Evolutionary conservation across 2,329 filamentous ascomycete genomes (phyloP), one percentile per base, ranked within the genome.

Genomic region (Zarea fungicola): DNA sequence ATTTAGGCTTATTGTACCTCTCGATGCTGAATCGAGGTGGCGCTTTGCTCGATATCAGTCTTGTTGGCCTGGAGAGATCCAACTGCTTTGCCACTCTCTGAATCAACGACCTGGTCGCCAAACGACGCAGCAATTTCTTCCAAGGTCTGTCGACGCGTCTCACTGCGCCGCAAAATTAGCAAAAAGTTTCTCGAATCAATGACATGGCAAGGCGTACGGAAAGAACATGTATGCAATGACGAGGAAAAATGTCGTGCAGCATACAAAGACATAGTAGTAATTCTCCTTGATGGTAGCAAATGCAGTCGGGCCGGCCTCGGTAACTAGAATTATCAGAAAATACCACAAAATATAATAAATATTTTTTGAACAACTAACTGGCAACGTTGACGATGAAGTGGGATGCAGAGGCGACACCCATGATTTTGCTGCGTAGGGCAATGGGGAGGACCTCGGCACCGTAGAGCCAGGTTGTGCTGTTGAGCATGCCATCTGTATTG

Each of bases 241-340:
- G 0, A 79, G 57, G 62, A 78, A 81, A 62, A 79, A 71, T 1
- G 63, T 22, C 2, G 73, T 72, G 55, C 76, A 80, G 5, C 56
- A 71, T 2, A 80, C 75, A 52, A 81, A 81, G 16, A 81, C 77
- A 52, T 80, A 81, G 59, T 81, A 81, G 59, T 80, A 81, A 54
- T 80, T 81, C 55, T 81, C 71, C n/a, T 68, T 58, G 46, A 81
- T 81, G 36, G 70, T 78, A 13, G 74, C 73, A 55, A 81, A 80
- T 0, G 77, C 77, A 44, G 68, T 77, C 0, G 77, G 77, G 0
- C 76, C 77, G 6, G 74, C 75, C 58, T 78, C 73, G 44, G 75
- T 78, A 55, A 77, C 67, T 64, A 43, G 73, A 18, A 7, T 14
- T 22, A 6, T 47, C 21, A 48, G 36, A 14, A 4, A 9, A 9